Conservation (phyloP, 1,139 yeast species). For the Protomyces lactucae-debilis region DNA sequence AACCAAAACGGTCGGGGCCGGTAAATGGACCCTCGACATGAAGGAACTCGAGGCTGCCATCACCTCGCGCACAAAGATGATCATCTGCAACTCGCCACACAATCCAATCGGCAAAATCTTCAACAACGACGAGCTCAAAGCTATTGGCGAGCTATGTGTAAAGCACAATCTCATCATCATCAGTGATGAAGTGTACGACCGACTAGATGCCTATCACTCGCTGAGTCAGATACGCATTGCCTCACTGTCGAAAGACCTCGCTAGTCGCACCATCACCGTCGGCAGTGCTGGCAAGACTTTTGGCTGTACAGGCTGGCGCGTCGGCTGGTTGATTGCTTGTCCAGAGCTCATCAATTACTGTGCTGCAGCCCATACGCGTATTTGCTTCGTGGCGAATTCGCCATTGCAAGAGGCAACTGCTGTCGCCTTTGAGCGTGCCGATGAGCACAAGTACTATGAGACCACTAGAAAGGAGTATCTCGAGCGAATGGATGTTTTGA, state of each 20-base stretch:
- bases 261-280: constrained; percentile 73
- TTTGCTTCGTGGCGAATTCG: constrained; percentile 59
- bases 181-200: constrained; percentile 93
- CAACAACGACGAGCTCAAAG: constrained; percentile 62
- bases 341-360: constrained; percentile 75
- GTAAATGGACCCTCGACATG: constrained; percentile 84
- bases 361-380: constrained; percentile 82
- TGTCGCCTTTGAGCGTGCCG: constrained; percentile 62
- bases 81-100: constrained; percentile 89
- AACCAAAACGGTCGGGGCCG: constrained; percentile 55
- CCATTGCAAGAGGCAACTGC: constrained; percentile 95
- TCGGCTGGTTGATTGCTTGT: constrained; percentile 91
- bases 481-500: constrained; percentile 65
- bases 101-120: constrained; percentile 93
- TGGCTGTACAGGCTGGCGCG: constrained; percentile 98
- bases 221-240: constrained; percentile 73
- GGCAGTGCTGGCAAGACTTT: constrained; percentile 97
- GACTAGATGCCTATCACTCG: constrained; percentile 59
- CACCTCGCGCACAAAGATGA: constrained; percentile 69
- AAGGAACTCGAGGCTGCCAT: constrained; percentile 66
- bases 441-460: constrained; percentile 59
- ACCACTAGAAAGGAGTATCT: constrained; percentile 61
- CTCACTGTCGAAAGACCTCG: constrained; percentile 69
- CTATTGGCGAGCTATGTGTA: constrained; percentile 76
- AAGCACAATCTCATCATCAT: constrained; percentile 73